Evolutionary conservation across 192 early-diverging fungal species (phyloP), one percentile per base, ranked within the genome.

Genomic region (Coemansia sp.): DNA sequence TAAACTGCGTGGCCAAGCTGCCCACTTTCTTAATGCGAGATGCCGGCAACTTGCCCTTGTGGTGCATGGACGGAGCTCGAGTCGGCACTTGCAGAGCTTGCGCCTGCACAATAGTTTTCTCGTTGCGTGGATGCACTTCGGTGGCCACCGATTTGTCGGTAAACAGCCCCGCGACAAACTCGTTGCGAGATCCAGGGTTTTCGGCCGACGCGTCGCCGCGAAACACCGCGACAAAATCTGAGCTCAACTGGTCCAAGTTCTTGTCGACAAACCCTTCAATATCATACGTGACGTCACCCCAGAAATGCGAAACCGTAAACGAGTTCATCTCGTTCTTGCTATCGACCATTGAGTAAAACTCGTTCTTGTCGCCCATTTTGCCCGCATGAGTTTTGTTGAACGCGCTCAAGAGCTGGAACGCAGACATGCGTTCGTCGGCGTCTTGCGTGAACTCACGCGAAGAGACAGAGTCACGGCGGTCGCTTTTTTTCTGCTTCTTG

Each of bases 171-270:
- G 84, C 84, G 17, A 96, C 76, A 68, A 96, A 98, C 23, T 79
- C 74, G 78, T 93, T 94, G 63, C 87, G 87, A 12, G 87, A 84
- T 38, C 85, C 85, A 39, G 87, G 78, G 67, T 52, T 71, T 29
- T 88, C 84, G 58, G 83, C 72, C 52, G 94, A 90, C 27, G 84
- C 82, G 56, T 88, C 87, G 35, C 90, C 88, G 38, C 90, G 80
- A 71, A 97, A 87, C 25, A 96, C 80, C 10, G 88, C 86, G 16
- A 98, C 87, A 79, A 96, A 95, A 74, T 98, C 95, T 6, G 91
- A 82, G 57, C 78, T 89, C 65, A 71, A 89, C 87, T 69, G 88
- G 84, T 65, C 86, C 39, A 72, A 72, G 73, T 96, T 96, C 73
- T 89, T 90, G 45, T 93, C 93, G 49, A 91, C 67, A 71, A 98